phyloP scores from a whole-genome alignment of 352 stramenopile genomes.

The Phytophthora multivora region DNA sequence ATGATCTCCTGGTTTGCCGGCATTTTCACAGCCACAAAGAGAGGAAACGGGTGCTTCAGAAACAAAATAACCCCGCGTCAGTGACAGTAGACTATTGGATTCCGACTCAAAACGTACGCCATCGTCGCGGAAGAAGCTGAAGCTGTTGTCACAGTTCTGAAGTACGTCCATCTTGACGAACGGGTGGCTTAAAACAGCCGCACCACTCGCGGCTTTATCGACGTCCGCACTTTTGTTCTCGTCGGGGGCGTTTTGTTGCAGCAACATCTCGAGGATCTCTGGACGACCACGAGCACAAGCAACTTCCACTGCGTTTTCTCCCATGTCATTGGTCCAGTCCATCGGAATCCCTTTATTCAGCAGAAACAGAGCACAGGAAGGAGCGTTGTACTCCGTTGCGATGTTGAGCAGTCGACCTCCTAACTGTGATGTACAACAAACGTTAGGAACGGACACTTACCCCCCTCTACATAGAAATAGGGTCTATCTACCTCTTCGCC shows the following conservation, averaged over 20 bases:
- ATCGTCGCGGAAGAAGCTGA: conserved; percentile 20
- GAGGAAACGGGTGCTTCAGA: conserved; percentile 2
- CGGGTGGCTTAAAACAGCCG: conserved; percentile 10
- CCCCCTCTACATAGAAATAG: background rate
- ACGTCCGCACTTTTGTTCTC: background rate
- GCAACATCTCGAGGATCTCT: conserved; percentile 19
- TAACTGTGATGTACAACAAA: conserved; percentile 8
- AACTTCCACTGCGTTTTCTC: conserved; percentile 19
- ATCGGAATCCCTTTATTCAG: conserved; percentile 7
- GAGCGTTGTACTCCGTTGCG: conserved; percentile 22
- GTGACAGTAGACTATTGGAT: background rate
- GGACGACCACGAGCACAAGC: conserved; percentile 11
- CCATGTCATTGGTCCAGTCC: conserved; percentile 10
- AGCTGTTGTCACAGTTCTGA: conserved; percentile 10
- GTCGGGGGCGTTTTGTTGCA: background rate
- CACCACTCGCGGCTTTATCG: background rate
- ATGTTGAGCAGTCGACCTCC: conserved; percentile 19
- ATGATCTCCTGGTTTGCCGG: conserved; percentile 21
- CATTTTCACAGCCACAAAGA: conserved; percentile 13
- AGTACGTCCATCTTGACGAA: conserved; percentile 26
- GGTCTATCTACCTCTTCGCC: conserved; percentile 9
- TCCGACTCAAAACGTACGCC: conserved; percentile 6
- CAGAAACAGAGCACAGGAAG: conserved; percentile 15
- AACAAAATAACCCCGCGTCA: background rate
- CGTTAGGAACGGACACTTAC: background rate